Evolutionary conservation across 2,329 filamentous ascomycete genomes (phyloP).

Genomic region (Lasiodiplodia sp.): DNA sequence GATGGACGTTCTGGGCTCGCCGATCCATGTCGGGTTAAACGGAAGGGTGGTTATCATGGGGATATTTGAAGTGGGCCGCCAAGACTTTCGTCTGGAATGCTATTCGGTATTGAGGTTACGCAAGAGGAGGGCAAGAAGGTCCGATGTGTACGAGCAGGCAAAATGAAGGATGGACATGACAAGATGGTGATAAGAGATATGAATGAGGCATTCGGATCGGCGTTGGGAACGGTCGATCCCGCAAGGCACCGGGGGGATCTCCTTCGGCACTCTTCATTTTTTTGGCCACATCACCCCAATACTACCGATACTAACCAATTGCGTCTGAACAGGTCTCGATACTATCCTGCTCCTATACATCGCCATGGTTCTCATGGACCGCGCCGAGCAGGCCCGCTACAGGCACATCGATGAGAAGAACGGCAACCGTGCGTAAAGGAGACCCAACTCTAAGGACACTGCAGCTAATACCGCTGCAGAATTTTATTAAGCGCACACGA

Average conservation of each 20-base stretch:
- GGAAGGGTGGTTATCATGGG: not conserved
- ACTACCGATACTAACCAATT: not conserved
- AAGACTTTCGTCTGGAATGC: not conserved
- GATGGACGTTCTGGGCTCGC: not conserved
- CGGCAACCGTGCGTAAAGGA: conserved; percentile 30
- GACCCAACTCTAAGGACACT: not conserved
- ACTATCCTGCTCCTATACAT: conserved; percentile 72
- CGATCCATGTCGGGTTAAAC: not conserved
- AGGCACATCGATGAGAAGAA: conserved; percentile 82
- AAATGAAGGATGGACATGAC: not conserved
- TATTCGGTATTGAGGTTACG: not conserved
- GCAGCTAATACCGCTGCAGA: not conserved
- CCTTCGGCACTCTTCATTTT: not conserved
- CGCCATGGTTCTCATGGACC: conserved; percentile 79
- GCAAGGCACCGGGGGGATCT: conserved; percentile 52
- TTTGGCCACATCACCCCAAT: too few species aligned
- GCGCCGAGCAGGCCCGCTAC: conserved; percentile 81
- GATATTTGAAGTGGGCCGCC: conserved; percentile 10
- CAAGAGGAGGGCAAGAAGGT: not conserved
- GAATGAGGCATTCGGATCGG: not conserved
- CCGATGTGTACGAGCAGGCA: not conserved
- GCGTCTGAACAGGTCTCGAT: conserved; percentile 50
- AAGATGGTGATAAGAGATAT: not conserved
- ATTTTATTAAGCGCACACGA: not conserved
- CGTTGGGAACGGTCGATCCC: not conserved